Evolutionary conservation across 305 asterid genomes (phyloP), one percentile per base, ranked within the genome.

Genomic region (Salvia sclarea): DNA sequence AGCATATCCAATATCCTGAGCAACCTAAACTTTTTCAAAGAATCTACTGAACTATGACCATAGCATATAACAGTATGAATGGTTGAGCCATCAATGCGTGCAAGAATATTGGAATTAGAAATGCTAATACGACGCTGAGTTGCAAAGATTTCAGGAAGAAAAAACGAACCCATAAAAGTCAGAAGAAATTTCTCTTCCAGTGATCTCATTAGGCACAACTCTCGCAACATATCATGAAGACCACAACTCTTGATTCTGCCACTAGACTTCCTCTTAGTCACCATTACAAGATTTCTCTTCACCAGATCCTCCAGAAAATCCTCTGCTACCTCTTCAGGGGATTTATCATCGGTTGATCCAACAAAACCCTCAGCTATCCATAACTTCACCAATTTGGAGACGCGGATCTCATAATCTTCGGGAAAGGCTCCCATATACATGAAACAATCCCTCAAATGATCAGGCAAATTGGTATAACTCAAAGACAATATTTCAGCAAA

Each of bases 401-500:
- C 66, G 1, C 12, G 49, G 1, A 60, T 60, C 35, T 60, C 50
- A 8, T 60, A 37, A n/a, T 55, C 61, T 28, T 55, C 61, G 3
- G 66, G 66, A 38, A 60, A 60, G 9, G 35, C 66, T 37, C 33
- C 50, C 50, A 60, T 60, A 52, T 60, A 60, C 0, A 38, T 20
- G 21, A 60, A 60, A 20, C 66, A 60, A 0, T 22, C 52, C 7
- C 45, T 60, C 21, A 60, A 18, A 5, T 11, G 30, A 11, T 35
- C 1, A 35, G 64, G 30, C 47, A 59, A 35, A 18, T 59, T 16
- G 8, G 31, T 60, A 8, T 60, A 60, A 8, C 66, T 60, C 50
- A 24, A 60, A 38, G 18, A 6, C 8, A 55, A 30, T 14, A 55
- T 55, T 5, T 12, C 50, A 22, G 20, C 35, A 60, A 20, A 41